These are phyloP conservation scores for Wickerhamiella kurtzmanii DNA, from an alignment of 805 yeast genomes.

Conservation along the genomic window DNA sequence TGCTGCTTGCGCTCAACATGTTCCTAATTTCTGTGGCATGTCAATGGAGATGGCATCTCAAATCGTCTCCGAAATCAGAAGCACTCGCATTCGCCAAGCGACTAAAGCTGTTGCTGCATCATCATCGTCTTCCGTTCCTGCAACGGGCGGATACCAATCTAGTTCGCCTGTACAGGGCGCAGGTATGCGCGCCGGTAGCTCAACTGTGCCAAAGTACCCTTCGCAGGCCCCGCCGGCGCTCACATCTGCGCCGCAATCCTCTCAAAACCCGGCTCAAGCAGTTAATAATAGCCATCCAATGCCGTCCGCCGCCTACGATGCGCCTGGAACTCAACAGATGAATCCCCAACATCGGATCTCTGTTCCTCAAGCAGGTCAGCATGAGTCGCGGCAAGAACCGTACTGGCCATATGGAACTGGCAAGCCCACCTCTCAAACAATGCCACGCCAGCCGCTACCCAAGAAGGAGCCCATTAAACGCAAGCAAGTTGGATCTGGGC, in stretches of 20 bases:
- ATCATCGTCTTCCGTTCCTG: not conserved
- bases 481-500: conserved; percentile 10
- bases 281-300: too few relatives aligned
- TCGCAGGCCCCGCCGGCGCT: not conserved
- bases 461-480: conserved; percentile 14
- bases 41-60: conserved; percentile 92
- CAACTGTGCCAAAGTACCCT: too few relatives aligned
- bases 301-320: too few relatives aligned
- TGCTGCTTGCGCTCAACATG: conserved; percentile 79
- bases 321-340: too few relatives aligned
- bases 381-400: not conserved
- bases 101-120: conserved; percentile 18
- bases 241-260: not conserved
- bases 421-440: not conserved
- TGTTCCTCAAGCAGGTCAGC: too few relatives aligned
- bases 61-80: conserved; percentile 69
- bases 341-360: too few relatives aligned
- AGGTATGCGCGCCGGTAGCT: too few relatives aligned
- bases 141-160: not conserved
- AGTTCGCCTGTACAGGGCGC: too few relatives aligned
- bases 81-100: conserved; percentile 28
- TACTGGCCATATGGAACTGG: conserved; percentile 3
- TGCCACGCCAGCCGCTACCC: conserved; percentile 7
- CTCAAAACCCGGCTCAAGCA: too few relatives aligned
- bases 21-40: conserved; percentile 98